These are phyloP conservation scores for Dendrocalamus latiflorus DNA, from an alignment of 202 grass and related monocot species.

Conservation along the genomic window DNA sequence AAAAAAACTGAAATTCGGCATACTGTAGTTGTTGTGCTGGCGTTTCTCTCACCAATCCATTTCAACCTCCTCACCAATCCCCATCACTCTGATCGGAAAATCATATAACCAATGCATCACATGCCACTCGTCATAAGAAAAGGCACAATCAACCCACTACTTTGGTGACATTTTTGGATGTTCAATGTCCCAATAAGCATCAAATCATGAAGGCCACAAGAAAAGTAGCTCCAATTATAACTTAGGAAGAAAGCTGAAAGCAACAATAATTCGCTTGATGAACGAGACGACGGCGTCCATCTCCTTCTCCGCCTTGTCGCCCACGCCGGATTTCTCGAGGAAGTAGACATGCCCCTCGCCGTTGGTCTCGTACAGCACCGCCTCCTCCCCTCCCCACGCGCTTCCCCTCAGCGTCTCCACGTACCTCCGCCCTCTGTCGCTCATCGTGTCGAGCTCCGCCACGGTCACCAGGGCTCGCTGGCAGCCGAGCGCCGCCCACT, in stretches of 20 bases:
- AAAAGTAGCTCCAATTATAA: not conserved
- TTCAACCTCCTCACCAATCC: not conserved
- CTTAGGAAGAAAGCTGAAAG: not conserved
- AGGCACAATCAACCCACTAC: not conserved
- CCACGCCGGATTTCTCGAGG: slow-evolving; percentile 8
- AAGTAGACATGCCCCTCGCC: slow-evolving; percentile 44
- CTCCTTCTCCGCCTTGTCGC: slow-evolving; percentile 38
- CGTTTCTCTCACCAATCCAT: not conserved
- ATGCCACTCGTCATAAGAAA: too few species aligned
- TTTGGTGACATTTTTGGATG: not conserved
- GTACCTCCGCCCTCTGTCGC: too few species aligned
- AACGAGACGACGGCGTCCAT: slow-evolving; percentile 44
- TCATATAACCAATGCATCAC: not conserved
- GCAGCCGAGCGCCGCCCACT: too few species aligned
- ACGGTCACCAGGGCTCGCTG: too few species aligned
- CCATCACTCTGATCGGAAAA: not conserved
- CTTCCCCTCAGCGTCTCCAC: too few species aligned
- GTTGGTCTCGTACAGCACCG: too few species aligned
- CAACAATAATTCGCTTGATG: not conserved
- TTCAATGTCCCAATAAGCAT: too few species aligned
- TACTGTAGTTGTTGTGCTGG: not conserved
- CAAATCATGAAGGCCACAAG: too few species aligned
- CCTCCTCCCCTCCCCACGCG: too few species aligned
- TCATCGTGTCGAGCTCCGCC: too few species aligned
- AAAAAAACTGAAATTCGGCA: too few species aligned